These are phyloP conservation scores for Bacidia rubella DNA, from an alignment of 495 filamentous ascomycete genomes.

Conservation along the genomic window DNA sequence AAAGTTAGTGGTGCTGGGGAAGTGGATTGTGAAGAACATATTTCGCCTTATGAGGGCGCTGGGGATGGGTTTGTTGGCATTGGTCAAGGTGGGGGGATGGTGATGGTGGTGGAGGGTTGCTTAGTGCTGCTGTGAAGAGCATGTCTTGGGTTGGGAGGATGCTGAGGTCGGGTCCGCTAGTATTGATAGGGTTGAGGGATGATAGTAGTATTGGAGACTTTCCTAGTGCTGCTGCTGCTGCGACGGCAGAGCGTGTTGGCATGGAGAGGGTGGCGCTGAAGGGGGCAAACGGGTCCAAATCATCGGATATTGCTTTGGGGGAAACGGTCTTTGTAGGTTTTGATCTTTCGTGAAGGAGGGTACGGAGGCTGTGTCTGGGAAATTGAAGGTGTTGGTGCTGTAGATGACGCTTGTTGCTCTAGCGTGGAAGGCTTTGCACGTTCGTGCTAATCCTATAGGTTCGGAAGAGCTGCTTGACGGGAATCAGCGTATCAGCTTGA, in stretches of 20 bases:
- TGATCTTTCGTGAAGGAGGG: neutral
- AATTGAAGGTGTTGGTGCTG: neutral
- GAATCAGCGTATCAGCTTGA: neutral
- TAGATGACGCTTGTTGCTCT: neutral
- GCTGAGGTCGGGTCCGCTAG: no score
- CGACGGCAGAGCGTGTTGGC: no score
- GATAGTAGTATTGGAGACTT: no score
- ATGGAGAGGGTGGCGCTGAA: no score
- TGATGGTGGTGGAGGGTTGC: no score
- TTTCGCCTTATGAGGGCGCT: neutral
- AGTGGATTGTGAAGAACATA: neutral
- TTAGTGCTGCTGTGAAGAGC: no score
- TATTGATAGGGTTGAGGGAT: no score
- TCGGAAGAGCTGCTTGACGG: neutral
- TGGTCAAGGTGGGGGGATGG: no score
- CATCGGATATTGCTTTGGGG: neutral
- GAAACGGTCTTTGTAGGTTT: neutral
- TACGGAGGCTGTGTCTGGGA: neutral
- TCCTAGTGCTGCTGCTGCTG: no score
- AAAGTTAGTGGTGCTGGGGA: neutral
- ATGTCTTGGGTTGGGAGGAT: no score
- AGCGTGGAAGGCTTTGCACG: neutral
- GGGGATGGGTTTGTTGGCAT: neutral
- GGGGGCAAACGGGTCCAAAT: neutral
- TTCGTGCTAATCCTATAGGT: neutral